Percentiles rank a stretch among this genome's conserved stretches.
Conservation (phyloP, 2,329 filamentous ascomycete genomes). For the Diaporthe ampelina region DNA sequence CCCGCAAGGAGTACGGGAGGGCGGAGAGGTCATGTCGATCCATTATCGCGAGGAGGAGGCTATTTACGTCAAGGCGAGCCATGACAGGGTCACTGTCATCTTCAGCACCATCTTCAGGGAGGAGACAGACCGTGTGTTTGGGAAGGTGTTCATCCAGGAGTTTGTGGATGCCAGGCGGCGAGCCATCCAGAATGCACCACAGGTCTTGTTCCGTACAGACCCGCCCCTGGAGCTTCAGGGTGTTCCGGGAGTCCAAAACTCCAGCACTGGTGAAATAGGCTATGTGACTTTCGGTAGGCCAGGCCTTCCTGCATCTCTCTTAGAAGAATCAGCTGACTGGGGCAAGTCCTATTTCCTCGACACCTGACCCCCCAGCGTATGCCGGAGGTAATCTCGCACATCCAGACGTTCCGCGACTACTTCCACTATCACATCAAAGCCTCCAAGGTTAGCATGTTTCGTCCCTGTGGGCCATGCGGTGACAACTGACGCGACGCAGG, state of each 20-base stretch:
- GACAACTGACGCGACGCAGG: slow-evolving; percentile 60
- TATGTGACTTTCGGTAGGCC: slow-evolving; percentile 95
- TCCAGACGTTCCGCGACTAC: slow-evolving; percentile 99
- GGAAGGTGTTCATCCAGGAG: slow-evolving; percentile 98
- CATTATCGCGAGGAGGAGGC: slow-evolving; percentile 99
- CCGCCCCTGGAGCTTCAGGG: slow-evolving; percentile 91
- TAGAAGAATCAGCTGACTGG: slow-evolving; percentile 40
- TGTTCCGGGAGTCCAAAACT: slow-evolving; percentile 83
- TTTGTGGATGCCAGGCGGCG: slow-evolving; percentile 96
- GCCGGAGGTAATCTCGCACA: slow-evolving; percentile 96
- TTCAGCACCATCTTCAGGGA: slow-evolving; percentile 99
- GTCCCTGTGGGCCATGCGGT: slow-evolving; percentile 35
- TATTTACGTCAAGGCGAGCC: slow-evolving; percentile 97
- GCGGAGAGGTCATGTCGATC: slow-evolving; percentile 93
- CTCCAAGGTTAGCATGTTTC: slow-evolving; percentile 75
- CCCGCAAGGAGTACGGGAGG: slow-evolving; percentile 89
- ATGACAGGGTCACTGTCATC: slow-evolving; percentile 98
- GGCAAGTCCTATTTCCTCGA: slow-evolving; percentile 89
- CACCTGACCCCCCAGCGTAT: slow-evolving; percentile 92
- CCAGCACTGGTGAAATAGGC: slow-evolving; percentile 87
- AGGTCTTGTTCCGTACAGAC: slow-evolving; percentile 96
- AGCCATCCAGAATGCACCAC: slow-evolving; percentile 97
- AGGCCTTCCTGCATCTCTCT: background rate
- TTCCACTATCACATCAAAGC: slow-evolving; percentile 99
- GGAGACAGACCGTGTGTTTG: slow-evolving; percentile 97